phyloP scores from a whole-genome alignment of 345 rosid genomes.

The Gossypium mustelinum region DNA sequence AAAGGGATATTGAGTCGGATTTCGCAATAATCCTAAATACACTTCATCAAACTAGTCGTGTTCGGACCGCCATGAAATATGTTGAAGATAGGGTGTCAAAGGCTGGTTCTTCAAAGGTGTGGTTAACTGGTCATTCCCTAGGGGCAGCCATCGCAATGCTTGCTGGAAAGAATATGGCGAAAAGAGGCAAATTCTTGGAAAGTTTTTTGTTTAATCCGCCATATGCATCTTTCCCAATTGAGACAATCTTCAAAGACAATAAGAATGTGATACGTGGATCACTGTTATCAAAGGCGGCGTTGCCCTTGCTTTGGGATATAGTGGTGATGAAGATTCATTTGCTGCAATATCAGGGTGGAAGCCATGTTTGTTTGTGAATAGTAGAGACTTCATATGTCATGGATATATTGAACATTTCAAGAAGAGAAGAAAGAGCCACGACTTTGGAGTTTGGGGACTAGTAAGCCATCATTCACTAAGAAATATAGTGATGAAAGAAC shows the following conservation, averaged over 20 bases:
- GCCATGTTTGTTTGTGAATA: constrained; percentile 56
- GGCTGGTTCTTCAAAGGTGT: constrained; percentile 47
- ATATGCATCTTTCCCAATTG: constrained; percentile 61
- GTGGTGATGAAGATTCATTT: constrained; percentile 33
- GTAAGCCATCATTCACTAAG: constrained; percentile 59
- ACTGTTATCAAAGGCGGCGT: constrained; percentile 71
- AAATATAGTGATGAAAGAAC: constrained; percentile 40
- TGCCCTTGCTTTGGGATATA: constrained; percentile 14
- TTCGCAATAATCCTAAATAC: constrained; percentile 47
- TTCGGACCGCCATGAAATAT: constrained; percentile 60
- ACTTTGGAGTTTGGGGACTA: constrained; percentile 56
- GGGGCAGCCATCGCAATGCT: constrained; percentile 77
- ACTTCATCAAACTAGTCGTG: constrained; percentile 56
- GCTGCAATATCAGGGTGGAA: constrained; percentile 51
- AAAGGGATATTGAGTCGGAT: constrained; percentile 54
- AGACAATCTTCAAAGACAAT: constrained; percentile 40
- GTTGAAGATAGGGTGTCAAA: constrained; percentile 47
- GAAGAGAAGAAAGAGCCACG: constrained; percentile 71
- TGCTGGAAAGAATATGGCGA: constrained; percentile 63
- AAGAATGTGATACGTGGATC: constrained; percentile 47
- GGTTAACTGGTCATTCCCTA: constrained; percentile 87
- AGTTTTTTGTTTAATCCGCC: constrained; percentile 78
- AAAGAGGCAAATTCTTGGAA: constrained; percentile 42
- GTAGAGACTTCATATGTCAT: constrained; percentile 49
- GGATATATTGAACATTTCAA: constrained; percentile 71